Conservation (phyloP, 352 stramenopile species). For the Phytophthora vignae region DNA sequence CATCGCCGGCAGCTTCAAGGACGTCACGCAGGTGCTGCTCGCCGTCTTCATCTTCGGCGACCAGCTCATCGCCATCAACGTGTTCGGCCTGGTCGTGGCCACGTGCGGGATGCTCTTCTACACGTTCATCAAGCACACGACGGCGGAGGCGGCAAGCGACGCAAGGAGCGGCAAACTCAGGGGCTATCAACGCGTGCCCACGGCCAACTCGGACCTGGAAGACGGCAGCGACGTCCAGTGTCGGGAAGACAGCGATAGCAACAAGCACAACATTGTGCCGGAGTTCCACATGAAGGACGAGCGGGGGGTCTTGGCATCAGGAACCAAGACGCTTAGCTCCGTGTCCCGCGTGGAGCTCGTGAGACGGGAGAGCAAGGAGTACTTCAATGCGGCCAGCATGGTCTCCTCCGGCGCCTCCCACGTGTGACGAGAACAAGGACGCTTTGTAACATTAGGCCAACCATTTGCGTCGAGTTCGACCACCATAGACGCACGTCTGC, state of each 20-base stretch:
- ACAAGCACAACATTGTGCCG: slow-evolving; percentile 23
- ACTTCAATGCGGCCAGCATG: slow-evolving; percentile 30
- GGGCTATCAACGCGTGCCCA: slow-evolving; percentile 50
- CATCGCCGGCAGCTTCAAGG: slow-evolving; percentile 84
- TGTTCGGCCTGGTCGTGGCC: slow-evolving; percentile 70
- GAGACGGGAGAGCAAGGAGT: slow-evolving; percentile 73
- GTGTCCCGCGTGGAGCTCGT: slow-evolving; percentile 50
- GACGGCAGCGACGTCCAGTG: slow-evolving; percentile 22
- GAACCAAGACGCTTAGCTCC: slow-evolving; percentile 32
- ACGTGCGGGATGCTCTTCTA: slow-evolving; percentile 83
- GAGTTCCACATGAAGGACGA: slow-evolving; percentile 50
- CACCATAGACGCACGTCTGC: slow-evolving; percentile 6
- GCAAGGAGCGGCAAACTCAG: slow-evolving; percentile 17
- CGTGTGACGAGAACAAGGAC: slow-evolving; percentile 41
- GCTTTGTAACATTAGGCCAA: slow-evolving; percentile 44
- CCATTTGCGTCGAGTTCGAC: slow-evolving; percentile 18
- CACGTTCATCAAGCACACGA: slow-evolving; percentile 73
- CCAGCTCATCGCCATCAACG: slow-evolving; percentile 67
- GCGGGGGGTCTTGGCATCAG: slow-evolving; percentile 26
- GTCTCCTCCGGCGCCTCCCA: slow-evolving; percentile 34
- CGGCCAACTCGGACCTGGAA: slow-evolving; percentile 34
- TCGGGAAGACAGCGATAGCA: slow-evolving; percentile 13
- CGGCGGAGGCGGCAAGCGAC: slow-evolving; percentile 32
- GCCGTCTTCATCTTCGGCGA: slow-evolving; percentile 83
- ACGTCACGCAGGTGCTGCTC: slow-evolving; percentile 82